Percentiles rank a stretch among this genome's conserved stretches.
phyloP scores from a whole-genome alignment of 306 rosid genomes.

The Cucurbita maxima region DNA sequence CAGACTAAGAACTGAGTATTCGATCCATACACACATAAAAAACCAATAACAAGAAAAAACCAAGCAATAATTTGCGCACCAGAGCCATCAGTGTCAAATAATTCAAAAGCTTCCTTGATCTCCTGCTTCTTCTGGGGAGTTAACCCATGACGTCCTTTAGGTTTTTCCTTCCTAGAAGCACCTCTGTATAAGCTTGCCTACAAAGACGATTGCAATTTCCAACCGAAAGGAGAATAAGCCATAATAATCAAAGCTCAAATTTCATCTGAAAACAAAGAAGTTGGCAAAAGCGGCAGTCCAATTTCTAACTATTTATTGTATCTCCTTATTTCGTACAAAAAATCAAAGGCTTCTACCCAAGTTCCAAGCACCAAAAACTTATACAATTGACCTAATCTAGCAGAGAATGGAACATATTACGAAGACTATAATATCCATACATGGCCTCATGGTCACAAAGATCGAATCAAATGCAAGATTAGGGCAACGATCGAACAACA shows the following conservation, averaged over 20 bases:
- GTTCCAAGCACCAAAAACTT: neutral
- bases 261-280: neutral
- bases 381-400: neutral
- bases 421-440: neutral
- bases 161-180: conserved; percentile 45
- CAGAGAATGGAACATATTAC: neutral
- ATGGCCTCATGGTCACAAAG: neutral
- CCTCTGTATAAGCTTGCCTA: conserved; percentile 47
- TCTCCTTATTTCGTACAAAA: neutral
- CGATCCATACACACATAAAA: neutral
- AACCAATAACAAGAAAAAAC: neutral
- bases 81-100: conserved; percentile 90
- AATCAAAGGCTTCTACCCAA: neutral
- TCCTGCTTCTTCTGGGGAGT: conserved; percentile 63
- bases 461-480: neutral
- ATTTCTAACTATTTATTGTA: neutral
- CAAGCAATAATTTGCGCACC: conserved; percentile 24
- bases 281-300: neutral
- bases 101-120: conserved; percentile 83
- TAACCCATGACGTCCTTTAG: conserved; percentile 42
- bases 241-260: neutral
- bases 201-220: neutral
- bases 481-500: neutral
- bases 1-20: conserved; percentile 1
- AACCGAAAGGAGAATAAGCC: neutral